Evolutionary conservation across 306 rosid species (phyloP).

Genomic region (Gillenia trifoliata): DNA sequence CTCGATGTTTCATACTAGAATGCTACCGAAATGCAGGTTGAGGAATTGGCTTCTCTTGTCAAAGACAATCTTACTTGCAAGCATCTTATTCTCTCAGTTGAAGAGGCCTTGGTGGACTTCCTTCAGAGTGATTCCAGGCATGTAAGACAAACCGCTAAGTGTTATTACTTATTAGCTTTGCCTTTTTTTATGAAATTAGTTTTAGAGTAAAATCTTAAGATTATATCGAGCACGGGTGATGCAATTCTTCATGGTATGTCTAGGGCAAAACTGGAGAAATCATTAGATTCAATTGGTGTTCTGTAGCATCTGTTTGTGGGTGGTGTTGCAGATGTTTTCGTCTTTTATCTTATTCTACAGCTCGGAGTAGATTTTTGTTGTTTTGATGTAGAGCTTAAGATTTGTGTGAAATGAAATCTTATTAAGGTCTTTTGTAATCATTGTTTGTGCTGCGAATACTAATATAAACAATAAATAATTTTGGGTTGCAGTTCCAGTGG

Average conservation of each 20-base stretch:
- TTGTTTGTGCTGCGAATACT: constrained; percentile 2
- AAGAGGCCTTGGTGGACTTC: constrained; percentile 70
- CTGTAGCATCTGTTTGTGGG: not conserved
- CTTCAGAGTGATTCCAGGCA: constrained; percentile 81
- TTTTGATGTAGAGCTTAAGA: not conserved
- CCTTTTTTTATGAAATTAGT: constrained; percentile 1
- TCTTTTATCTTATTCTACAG: not conserved
- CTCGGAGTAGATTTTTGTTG: not conserved
- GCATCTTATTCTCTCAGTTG: constrained; percentile 94
- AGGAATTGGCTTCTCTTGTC: constrained; percentile 92
- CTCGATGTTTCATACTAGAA: not conserved
- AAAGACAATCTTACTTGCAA: constrained; percentile 95
- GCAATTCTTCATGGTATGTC: not conserved
- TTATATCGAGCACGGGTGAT: not conserved
- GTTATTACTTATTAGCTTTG: not conserved
- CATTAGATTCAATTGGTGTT: not conserved
- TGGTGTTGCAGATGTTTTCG: not conserved
- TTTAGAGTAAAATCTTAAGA: not conserved
- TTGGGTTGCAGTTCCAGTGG: constrained; percentile 62
- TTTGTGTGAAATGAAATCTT: not conserved
- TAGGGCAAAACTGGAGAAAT: not conserved
- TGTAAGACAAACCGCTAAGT: constrained; percentile 19
- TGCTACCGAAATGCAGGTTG: constrained; percentile 53
- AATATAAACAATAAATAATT: not conserved
- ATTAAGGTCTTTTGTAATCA: not conserved